Evolutionary conservation across 345 rosid species (phyloP).

Genomic region (Rhodamnia rubescens): DNA sequence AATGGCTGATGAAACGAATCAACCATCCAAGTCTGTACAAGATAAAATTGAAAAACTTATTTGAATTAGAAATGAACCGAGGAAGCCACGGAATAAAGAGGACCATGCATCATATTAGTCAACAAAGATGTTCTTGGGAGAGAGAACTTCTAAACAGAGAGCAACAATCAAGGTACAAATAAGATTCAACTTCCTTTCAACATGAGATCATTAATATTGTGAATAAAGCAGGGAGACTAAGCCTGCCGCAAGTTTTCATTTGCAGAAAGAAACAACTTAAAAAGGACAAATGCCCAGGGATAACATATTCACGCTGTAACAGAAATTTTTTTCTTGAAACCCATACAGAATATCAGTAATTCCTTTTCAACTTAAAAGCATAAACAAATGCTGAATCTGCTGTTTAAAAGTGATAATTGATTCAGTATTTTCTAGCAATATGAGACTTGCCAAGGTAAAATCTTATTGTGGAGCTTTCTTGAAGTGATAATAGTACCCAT

Average conservation of each 20-base stretch:
- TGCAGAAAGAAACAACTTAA: neutral
- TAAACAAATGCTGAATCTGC: neutral
- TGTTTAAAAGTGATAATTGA: neutral
- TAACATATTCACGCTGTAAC: neutral
- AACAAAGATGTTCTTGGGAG: neutral
- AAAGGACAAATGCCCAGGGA: neutral
- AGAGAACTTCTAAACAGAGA: neutral
- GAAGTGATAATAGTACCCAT: neutral
- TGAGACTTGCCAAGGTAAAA: neutral
- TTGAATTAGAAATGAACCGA: neutral
- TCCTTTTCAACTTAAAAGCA: neutral
- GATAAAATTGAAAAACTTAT: neutral
- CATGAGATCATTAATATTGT: neutral
- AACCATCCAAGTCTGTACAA: conserved; percentile 93
- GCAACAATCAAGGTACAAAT: neutral
- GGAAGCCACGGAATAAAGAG: neutral
- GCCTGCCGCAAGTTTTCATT: neutral
- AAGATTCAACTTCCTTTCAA: neutral
- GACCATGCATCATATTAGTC: neutral
- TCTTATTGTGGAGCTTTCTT: neutral
- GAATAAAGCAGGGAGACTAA: neutral
- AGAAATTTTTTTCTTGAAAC: neutral
- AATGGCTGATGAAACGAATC: conserved; percentile 96
- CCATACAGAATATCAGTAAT: neutral
- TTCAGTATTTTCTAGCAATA: neutral